Evolutionary conservation across 352 stramenopile genomes (phyloP).

Genomic region (Pythium phragmitis): DNA sequence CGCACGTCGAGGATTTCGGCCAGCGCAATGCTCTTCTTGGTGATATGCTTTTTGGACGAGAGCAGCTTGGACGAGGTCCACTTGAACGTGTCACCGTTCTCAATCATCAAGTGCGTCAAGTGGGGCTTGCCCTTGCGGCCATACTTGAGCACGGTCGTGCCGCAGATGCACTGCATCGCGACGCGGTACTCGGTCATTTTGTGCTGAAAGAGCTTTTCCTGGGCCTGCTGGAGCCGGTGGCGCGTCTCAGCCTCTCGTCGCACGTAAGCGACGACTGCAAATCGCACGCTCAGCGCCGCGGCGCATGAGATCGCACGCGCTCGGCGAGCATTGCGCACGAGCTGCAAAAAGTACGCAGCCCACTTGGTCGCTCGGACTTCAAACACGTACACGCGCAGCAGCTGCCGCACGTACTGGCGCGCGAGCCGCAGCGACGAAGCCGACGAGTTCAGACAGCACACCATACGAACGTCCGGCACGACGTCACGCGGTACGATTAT

Average conservation of each 20-base stretch:
- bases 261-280: conserved; percentile 59
- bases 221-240: conserved; percentile 39
- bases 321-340: conserved; percentile 42
- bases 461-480: conserved; percentile 38
- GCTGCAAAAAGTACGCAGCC: conserved; percentile 70
- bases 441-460: conserved; percentile 32
- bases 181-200: conserved; percentile 87
- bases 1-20: conserved; percentile 55
- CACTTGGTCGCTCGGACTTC: conserved; percentile 80
- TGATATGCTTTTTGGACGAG: conserved; percentile 22
- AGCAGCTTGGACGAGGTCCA: conserved; percentile 76
- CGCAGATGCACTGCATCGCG: conserved; percentile 74
- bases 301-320: conserved; percentile 29
- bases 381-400: conserved; percentile 59
- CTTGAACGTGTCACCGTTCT: conserved; percentile 75
- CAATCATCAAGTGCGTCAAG: conserved; percentile 65
- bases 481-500: conserved; percentile 34
- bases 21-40: conserved; percentile 65
- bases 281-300: conserved; percentile 57
- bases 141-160: conserved; percentile 73
- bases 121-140: conserved; percentile 81
- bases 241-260: conserved; percentile 42
- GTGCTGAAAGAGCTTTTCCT: conserved; percentile 57
- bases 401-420: conserved; percentile 33
- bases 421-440: conserved; percentile 29